Conservation (phyloP, 192 early-diverging fungal genomes). For the Backusella tarrabulga region DNA sequence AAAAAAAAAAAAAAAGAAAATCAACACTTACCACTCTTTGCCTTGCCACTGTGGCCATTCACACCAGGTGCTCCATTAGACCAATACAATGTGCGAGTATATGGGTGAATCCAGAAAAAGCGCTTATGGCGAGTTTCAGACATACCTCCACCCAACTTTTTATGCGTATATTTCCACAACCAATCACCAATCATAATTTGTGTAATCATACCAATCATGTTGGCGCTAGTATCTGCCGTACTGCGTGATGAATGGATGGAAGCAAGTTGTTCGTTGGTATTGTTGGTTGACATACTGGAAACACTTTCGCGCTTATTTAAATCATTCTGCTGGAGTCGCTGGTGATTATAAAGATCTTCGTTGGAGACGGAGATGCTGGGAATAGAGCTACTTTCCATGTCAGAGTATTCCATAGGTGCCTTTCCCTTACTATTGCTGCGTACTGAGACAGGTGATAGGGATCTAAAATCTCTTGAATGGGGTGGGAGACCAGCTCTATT, state of each 20-base stretch:
- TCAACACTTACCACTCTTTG: slow-evolving; percentile 46
- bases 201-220: slow-evolving; percentile 41
- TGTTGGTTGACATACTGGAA: slow-evolving; percentile 18
- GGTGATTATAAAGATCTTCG: background rate
- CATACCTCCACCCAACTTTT: slow-evolving; percentile 44
- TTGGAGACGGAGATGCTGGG: background rate
- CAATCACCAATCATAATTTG: slow-evolving; percentile 80
- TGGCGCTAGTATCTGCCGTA: background rate
- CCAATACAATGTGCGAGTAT: slow-evolving; percentile 79
- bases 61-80: slow-evolving; percentile 58
- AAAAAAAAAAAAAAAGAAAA: background rate
- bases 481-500: background rate
- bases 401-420: slow-evolving; percentile 8
- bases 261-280: slow-evolving; percentile 10
- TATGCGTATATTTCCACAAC: slow-evolving; percentile 71
- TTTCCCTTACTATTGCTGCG: slow-evolving; percentile 11
- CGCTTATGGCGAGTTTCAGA: slow-evolving; percentile 65
- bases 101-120: slow-evolving; percentile 83
- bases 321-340: background rate
- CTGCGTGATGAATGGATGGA: slow-evolving; percentile 5
- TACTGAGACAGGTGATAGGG: background rate
- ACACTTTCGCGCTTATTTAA: slow-evolving; percentile 1
- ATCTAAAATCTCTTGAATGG: background rate
- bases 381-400: background rate
- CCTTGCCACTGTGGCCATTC: slow-evolving; percentile 36